A percentile compares a stretch with the other conserved stretches of the same genome.
These are phyloP conservation scores for Ramularia endophylla DNA, from an alignment of 2,329 filamentous ascomycete species.

Conservation along the genomic window DNA sequence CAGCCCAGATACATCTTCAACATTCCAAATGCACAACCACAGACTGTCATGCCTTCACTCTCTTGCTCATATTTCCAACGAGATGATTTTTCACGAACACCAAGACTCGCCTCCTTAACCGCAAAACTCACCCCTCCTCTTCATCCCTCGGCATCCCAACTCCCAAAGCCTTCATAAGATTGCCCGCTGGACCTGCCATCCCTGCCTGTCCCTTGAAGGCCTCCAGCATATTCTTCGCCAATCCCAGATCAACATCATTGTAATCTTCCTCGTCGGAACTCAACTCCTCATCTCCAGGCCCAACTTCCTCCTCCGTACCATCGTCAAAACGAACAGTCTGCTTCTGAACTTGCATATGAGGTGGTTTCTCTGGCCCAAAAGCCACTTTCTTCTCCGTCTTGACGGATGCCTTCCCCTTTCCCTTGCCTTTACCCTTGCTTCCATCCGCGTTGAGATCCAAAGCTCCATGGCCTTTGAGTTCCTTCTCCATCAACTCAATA, in stretches of 20 bases:
- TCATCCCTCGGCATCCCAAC: conserved; percentile 76
- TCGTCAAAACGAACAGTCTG: conserved; percentile 25
- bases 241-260: conserved; percentile 74
- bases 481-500: conserved; percentile 64
- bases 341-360: conserved; percentile 14
- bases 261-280: conserved; percentile 43
- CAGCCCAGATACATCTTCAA: no score
- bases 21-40: no score
- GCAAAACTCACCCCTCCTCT: conserved; percentile 35
- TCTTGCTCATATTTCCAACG: no score
- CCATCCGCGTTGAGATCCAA: conserved; percentile 42
- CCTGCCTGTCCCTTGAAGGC: conserved; percentile 89
- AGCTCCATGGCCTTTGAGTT: conserved; percentile 63
- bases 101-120: no score
- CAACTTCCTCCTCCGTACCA: conserved; percentile 36
- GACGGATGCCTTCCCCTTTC: conserved; percentile 16
- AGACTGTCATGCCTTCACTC: no score
- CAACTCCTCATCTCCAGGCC: conserved; percentile 30
- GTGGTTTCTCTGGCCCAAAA: conserved; percentile 29
- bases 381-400: conserved; percentile 11
- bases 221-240: conserved; percentile 85
- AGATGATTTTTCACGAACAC: no score
- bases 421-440: conserved; percentile 26
- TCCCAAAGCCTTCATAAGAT: conserved; percentile 81
- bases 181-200: conserved; percentile 77